These are phyloP conservation scores for Lachancea nothofagi DNA, from an alignment of 805 yeast genomes.

Conservation along the genomic window DNA sequence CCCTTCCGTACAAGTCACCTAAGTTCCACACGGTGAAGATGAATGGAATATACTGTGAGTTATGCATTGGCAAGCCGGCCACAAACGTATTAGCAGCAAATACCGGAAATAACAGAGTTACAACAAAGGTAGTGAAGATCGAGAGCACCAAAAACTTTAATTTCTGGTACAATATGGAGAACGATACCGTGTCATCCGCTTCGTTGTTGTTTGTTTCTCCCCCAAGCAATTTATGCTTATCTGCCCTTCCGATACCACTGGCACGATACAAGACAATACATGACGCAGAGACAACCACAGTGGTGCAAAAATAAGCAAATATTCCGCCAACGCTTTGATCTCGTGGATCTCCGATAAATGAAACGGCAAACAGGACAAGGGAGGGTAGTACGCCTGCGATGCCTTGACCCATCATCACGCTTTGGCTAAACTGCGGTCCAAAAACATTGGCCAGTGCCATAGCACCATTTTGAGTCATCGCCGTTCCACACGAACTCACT, in stretches of 20 bases:
- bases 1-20: constrained; percentile 80
- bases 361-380: constrained; percentile 42
- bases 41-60: constrained; percentile 59
- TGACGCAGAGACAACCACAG: constrained; percentile 24
- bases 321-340: constrained; percentile 25
- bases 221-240: constrained; percentile 9
- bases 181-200: constrained; percentile 46
- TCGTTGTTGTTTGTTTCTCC: constrained; percentile 16
- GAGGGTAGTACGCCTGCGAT: constrained; percentile 92
- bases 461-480: constrained; percentile 82
- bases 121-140: constrained; percentile 65
- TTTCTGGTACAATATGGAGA: constrained; percentile 53
- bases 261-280: constrained; percentile 23
- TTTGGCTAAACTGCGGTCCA: constrained; percentile 78
- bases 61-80: constrained; percentile 29
- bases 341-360: constrained; percentile 44
- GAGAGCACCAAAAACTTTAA: constrained; percentile 60
- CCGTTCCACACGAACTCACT: constrained; percentile 66
- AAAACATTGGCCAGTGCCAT: constrained; percentile 79
- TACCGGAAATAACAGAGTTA: constrained; percentile 78
- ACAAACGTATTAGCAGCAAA: constrained; percentile 71
- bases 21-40: constrained; percentile 81
- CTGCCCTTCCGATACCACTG: constrained; percentile 20
- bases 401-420: constrained; percentile 91
- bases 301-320: constrained; percentile 35